Base-by-base conservation (phyloP, 345 rosid species). In the Triadica sebifera region DNA sequence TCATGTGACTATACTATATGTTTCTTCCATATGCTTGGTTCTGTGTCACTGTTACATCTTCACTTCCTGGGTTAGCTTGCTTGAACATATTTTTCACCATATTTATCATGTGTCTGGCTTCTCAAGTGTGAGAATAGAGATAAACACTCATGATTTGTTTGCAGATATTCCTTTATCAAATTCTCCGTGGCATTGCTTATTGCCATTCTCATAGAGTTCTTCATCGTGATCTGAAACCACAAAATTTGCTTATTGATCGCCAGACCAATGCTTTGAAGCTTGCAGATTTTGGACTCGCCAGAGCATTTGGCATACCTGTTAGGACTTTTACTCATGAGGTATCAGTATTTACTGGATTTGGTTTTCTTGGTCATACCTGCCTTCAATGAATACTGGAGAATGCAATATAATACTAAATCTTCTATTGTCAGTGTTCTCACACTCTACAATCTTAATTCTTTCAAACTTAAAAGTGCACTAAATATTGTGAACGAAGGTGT, bases 201-300 rank as follows among this genome's bases (percentile, higher is more conserved):
- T 95, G 99, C 72, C 99, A 95, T 87, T 95, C 99, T 80, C 99
- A 93, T 82, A 89, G 99, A 78, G 99, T 95, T 81, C 98, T 95
- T 74, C 99, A 95, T 76, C 87, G 99, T 81, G 99, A 95, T 88
- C 83, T 95, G 78, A 95, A 95, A 79, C 99, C 99, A 47, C 99
- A 95, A 81, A 95, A 95, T 81, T 77, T 95, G 87, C 87, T 95
- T 75, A 93, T 95, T 70, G 99, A 95, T 84, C 94, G 97, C 65
- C 86, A 85, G 17, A 84, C 98, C 11, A 95, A 93, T 79, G 89
- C 98, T 58, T 83, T 95, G 71, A 95, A 95, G 88, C 97, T 95
- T 83, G 98, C 97, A 22, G 99, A 95, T 87, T 95, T 95, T 86
- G 99, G 99, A 56, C 86, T 95, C 67, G 99, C 98, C 25, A 89